phyloP scores from a whole-genome alignment of 805 yeast species.

The Debaryomyces hansenii region DNA sequence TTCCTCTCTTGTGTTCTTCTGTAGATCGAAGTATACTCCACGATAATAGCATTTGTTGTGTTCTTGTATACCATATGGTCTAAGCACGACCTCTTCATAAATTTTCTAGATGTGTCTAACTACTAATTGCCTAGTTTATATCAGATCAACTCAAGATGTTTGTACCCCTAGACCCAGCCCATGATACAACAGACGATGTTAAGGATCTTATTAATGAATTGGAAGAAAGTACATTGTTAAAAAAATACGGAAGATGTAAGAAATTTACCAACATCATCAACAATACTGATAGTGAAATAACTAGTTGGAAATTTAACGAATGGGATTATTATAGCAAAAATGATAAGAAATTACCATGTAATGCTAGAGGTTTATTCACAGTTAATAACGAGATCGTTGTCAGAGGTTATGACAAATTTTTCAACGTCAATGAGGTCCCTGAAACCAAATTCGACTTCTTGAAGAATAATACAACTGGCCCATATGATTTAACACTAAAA shows the following conservation, averaged over 20 bases:
- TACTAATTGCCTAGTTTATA: too few species aligned
- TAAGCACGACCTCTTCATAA: not conserved
- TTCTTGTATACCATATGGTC: not conserved
- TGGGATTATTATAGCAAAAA: constrained; percentile 71
- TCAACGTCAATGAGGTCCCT: constrained; percentile 69
- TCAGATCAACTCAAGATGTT: not conserved
- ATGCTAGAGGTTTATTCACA: constrained; percentile 84
- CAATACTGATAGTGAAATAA: constrained; percentile 6
- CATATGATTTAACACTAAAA: constrained; percentile 77
- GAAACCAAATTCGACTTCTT: constrained; percentile 53
- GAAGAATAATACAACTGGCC: constrained; percentile 56
- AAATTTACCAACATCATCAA: constrained; percentile 12
- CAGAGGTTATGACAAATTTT: constrained; percentile 94
- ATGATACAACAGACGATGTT: constrained; percentile 15
- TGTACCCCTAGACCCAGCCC: constrained; percentile 1
- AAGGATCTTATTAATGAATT: constrained; percentile 18
- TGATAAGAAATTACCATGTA: constrained; percentile 57
- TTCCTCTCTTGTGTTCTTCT: not conserved
- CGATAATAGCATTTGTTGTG: too few species aligned
- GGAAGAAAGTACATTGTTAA: constrained; percentile 13
- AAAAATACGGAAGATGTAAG: constrained; percentile 21
- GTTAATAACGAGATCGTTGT: constrained; percentile 53
- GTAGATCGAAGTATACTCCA: not conserved
- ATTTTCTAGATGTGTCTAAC: too few species aligned
- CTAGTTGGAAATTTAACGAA: constrained; percentile 82